These are phyloP conservation scores for Alloteropsis angusta DNA, from an alignment of 202 grass and related monocot species.

Conservation along the genomic window DNA sequence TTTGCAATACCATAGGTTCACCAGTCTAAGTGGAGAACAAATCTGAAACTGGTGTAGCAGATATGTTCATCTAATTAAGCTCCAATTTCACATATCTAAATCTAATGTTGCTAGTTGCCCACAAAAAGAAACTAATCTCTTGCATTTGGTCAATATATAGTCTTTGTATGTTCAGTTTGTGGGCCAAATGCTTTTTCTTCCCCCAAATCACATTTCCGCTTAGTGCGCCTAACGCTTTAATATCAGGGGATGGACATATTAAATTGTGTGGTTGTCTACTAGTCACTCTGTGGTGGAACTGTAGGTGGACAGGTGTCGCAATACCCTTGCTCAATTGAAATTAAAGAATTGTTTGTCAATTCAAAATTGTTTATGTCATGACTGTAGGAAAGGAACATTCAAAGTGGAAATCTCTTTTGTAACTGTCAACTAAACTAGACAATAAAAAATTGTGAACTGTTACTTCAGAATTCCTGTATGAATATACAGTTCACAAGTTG, in stretches of 20 bases:
- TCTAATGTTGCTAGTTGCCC: not conserved
- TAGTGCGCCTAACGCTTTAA: constrained; percentile 2
- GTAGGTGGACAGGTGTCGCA: constrained; percentile 10
- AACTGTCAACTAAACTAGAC: constrained; percentile 21
- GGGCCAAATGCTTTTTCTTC: not conserved
- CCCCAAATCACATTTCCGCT: not conserved
- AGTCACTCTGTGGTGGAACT: not conserved
- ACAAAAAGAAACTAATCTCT: not conserved
- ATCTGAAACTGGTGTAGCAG: not conserved
- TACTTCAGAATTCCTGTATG: not conserved
- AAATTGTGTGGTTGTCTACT: not conserved
- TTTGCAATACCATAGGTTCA: too few species aligned
- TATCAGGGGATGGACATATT: not conserved
- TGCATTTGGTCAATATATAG: not conserved
- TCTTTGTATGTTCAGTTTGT: constrained; percentile 2
- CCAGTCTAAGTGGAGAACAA: not conserved
- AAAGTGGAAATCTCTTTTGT: not conserved
- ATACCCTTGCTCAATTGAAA: not conserved
- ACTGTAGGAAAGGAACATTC: not conserved
- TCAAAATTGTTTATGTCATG: not conserved
- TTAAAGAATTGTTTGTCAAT: not conserved
- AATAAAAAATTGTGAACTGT: not conserved
- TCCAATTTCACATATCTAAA: not conserved
- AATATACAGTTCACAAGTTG: constrained; percentile 15
- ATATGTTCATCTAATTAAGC: not conserved